phyloP scores from a whole-genome alignment of 352 stramenopile genomes.

The Phytophthora litchii region DNA sequence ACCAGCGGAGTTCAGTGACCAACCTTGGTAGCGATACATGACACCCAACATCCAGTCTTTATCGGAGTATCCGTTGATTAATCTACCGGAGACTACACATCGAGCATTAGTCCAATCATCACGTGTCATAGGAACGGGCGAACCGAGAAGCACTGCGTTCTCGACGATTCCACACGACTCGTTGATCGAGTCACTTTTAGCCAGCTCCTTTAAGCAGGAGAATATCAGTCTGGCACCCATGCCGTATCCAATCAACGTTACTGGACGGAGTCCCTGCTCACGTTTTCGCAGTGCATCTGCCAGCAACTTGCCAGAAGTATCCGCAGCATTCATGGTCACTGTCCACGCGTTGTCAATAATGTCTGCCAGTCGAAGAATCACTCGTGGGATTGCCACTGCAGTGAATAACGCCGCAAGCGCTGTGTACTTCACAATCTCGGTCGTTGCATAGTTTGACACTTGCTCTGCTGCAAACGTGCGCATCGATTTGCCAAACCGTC shows the following conservation, averaged over 20 bases:
- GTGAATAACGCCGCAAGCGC: constrained; percentile 76
- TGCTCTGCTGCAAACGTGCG: constrained; percentile 76
- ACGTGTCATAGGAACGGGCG: constrained; percentile 59
- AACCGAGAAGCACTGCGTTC: constrained; percentile 88
- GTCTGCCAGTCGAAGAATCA: constrained; percentile 67
- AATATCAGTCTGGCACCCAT: constrained; percentile 92
- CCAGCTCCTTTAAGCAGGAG: constrained; percentile 88
- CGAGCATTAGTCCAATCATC: constrained; percentile 78
- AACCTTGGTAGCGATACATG: constrained; percentile 91
- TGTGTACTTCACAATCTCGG: constrained; percentile 81
- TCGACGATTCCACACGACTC: constrained; percentile 84
- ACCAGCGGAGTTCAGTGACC: constrained; percentile 77
- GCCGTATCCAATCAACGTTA: constrained; percentile 90
- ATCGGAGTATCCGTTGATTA: constrained; percentile 92
- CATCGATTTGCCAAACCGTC: constrained; percentile 84
- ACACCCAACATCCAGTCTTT: constrained; percentile 92
- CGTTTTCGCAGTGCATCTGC: constrained; percentile 65
- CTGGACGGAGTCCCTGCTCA: constrained; percentile 80
- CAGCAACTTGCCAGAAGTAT: constrained; percentile 78
- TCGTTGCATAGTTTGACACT: constrained; percentile 65
- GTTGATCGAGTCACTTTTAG: constrained; percentile 55
- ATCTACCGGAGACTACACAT: constrained; percentile 76
- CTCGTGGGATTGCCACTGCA: constrained; percentile 73
- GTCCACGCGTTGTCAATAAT: constrained; percentile 90
- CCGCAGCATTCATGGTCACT: constrained; percentile 76